A percentile compares a stretch with the other conserved stretches of the same genome.
Conservation (phyloP, 208 protist genomes). For the Angomonas desouzai region DNA sequence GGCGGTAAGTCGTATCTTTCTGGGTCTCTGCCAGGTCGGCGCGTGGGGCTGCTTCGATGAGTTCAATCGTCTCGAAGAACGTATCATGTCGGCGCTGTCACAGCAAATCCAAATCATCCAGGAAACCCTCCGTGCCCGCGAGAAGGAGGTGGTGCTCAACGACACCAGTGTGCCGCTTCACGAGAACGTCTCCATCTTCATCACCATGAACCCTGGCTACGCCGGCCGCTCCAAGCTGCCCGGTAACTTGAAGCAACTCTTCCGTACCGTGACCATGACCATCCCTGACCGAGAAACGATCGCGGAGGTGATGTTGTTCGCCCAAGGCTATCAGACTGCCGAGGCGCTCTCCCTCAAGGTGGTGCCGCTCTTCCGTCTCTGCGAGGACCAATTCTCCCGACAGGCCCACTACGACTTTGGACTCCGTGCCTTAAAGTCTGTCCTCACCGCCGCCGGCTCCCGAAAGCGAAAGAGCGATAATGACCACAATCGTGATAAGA, state of each 20-base stretch:
- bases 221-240: constrained; percentile 98
- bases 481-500: constrained; percentile 6
- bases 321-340: constrained; percentile 98
- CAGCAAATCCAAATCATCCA: constrained; percentile 99
- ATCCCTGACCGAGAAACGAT: constrained; percentile 98
- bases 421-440: constrained; percentile 99
- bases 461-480: constrained; percentile 79
- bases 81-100: constrained; percentile 99
- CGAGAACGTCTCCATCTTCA: constrained; percentile 97
- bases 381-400: constrained; percentile 96
- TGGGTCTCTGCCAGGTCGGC: constrained; percentile 99
- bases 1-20: constrained; percentile 98
- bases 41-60: constrained; percentile 99
- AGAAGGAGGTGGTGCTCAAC: constrained; percentile 85
- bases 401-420: constrained; percentile 99
- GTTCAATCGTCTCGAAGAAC: constrained; percentile 99
- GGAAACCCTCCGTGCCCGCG: constrained; percentile 65
- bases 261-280: constrained; percentile 98
- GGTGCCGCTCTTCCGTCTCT: constrained; percentile 98
- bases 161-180: constrained; percentile 89
- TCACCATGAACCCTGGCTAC: constrained; percentile 99
- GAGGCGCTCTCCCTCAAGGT: constrained; percentile 96
- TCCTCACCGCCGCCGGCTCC: constrained; percentile 97
- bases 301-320: constrained; percentile 99
- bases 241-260: constrained; percentile 99